Evolutionary conservation across 805 yeast genomes (phyloP), one percentile per base, ranked within the genome.

Genomic region (Saturnispora gosingensis): DNA sequence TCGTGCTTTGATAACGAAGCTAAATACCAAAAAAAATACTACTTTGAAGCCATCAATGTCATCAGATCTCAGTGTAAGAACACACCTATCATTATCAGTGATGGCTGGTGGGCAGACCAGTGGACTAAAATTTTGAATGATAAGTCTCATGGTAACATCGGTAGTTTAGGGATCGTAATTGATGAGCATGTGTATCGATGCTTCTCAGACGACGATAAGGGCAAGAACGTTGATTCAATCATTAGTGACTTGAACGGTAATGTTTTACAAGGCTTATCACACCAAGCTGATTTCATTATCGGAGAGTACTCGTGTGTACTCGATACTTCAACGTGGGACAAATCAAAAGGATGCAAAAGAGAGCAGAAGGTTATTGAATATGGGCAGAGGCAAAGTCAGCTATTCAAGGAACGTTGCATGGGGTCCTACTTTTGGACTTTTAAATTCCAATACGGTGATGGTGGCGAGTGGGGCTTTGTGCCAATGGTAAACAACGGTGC

Each of bases 401-500:
- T 77, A 5, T 78, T 85, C 61, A 61, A 64, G 5, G 59, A 75
- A 38, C 68, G 83, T 35, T 83, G 91, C 1, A 76, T 80, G 52
- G 98, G 98, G 0, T 74, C 78, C 53, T 90, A 76, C 66, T 91
- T 93, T 67, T 91, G 98, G 98, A 86, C 96, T 2, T 85, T 70
- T 65, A 88, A 88, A 67, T 90, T 90, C 62, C 79, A 84, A 63
- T 74, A 81, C 52, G 97, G 97, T 2, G 84, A 83, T 61, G 97
- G 97, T 43, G 98, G 98, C 15, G 97, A 88, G 68, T 91, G 98
- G 98, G 97, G 93, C 47, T 83, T 88, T 67, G 74, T 76, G 24
- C 85, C 88, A 36, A 87, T 86, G 89, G 70, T 75, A 20, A 81
- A 83, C 22, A 68, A 69, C 49, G 88, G 88, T 1, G 77, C 81